Evolutionary conservation across 2,329 filamentous ascomycete genomes (phyloP), one percentile per base, ranked within the genome.

Genomic region (Aspergillus neoniger): DNA sequence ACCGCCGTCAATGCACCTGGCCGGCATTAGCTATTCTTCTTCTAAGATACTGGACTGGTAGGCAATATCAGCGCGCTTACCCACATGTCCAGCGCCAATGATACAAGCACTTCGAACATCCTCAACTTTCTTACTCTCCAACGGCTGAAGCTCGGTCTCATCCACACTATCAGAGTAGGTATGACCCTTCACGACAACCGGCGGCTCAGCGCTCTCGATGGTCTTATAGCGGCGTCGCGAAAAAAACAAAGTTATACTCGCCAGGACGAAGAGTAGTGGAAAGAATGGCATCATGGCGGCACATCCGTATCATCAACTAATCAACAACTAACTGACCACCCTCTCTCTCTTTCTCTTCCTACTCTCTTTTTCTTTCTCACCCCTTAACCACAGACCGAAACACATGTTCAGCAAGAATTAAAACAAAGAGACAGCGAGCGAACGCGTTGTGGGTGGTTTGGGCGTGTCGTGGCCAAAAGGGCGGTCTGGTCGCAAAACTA

Each of bases 71-170:
- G 10, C 14, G n/a, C 5, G 59, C 65, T 58, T 44, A 68, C 70
- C 70, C 17, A 69, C 65, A 57, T 68, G 66, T 23, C 70, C 68
- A 10, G 70, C 68, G 4, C 69, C 67, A 12, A 71, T 61, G 32
- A 69, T 65, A 55, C 68, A 72, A 5, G 66, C 66, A 23, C 52
- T 67, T 9, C 57, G 63, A 23, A 71, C 65, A 55, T 54, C 48
- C 9, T 65, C 61, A n/a, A 63, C 48, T 19, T 52, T 59, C 6
- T 36, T 36, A 8, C 51, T 57, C 21, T 30, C 19, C 3, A 50
- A 9, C 3, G 41, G 36, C n/a, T 32, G 44, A 14, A 50, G 25
- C 19, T 59, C 51, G 2, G 47, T 55, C 23, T 58, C 55, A 15
- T 63, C 58, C 8, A 63, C 55, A 30, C 32, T 60, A 28, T 68